Base-by-base conservation (phyloP, 2,329 filamentous ascomycete genomes). In the Fusarium falciforme region DNA sequence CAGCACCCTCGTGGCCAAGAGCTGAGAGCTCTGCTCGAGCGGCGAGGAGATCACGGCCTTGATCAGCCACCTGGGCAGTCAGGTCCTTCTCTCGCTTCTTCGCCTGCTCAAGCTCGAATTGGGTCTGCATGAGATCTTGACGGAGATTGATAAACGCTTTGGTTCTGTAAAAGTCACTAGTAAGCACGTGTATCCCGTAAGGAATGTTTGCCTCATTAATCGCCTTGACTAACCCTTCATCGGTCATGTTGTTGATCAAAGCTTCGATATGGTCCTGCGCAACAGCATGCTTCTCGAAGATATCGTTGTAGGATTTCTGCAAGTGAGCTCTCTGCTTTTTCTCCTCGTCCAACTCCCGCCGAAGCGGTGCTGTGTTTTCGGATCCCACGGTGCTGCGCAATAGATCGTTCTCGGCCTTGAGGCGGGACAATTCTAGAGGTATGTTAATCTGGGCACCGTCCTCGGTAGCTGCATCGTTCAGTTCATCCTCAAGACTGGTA, bases 331-430 rank as follows among this genome's bases (percentile, higher is more conserved):
- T 83, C 70, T 86, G 86, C 61, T 85, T 83, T 64, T 85, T 87
- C 65, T 87, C 82, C 66, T 88, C 85, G 57, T 92, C 89, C 33
- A 91, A 82, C 70, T 92, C 89, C 62, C 84, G 84, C 33, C 89
- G 85, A 54, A 92, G 82, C 49, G 85, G 82, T 49, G 87, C 86
- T 65, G 87, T 88, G 73, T 90, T 89, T 2, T 88, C 87, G 9
- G 87, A 87, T 11, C 86, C 86, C 61, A 89, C 83, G 59, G 86
- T 89, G 70, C 85, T 88, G 68, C 87, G 87, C 14, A 92, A 82
- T 9, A 92, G 80, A 38, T 87, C 86, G 74, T 91, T 91, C 80
- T 92, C 91, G 7, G 90, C 88, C 77, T 88, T 89, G 57, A 92
- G 82, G 36, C 90, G 87, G 33, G 89, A 89, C 25, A 90, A 79